Evolutionary conservation across 805 yeast genomes (phyloP).

Genomic region (Pichia kluyveri): DNA sequence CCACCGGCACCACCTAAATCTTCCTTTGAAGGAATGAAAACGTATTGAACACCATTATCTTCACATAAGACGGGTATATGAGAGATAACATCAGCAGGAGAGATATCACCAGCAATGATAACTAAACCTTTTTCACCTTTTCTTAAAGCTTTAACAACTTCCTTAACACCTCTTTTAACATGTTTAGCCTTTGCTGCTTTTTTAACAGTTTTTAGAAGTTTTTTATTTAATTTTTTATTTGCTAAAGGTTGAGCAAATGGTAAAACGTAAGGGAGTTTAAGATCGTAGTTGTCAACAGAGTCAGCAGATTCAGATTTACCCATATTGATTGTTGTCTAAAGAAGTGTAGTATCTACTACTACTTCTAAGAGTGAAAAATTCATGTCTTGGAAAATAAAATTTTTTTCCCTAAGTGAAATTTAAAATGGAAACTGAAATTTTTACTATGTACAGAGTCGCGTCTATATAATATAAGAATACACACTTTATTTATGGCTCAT

Average conservation of each 20-base stretch:
- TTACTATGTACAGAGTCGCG: background rate
- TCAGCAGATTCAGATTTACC: slow-evolving; percentile 44
- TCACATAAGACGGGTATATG: slow-evolving; percentile 97
- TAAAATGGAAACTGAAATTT: too few species aligned
- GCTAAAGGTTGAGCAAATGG: slow-evolving; percentile 95
- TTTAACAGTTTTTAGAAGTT: slow-evolving; percentile 89
- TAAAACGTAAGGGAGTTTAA: slow-evolving; percentile 79
- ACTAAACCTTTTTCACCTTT: slow-evolving; percentile 98
- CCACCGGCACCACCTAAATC: slow-evolving; percentile 99
- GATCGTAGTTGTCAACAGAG: slow-evolving; percentile 72
- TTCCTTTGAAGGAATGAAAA: slow-evolving; percentile 94
- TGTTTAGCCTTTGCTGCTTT: slow-evolving; percentile 98
- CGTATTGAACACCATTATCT: slow-evolving; percentile 82
- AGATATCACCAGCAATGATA: slow-evolving; percentile 94
- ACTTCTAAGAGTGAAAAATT: background rate
- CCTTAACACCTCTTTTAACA: slow-evolving; percentile 97
- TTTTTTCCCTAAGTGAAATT: background rate
- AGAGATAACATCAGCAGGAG: slow-evolving; percentile 94
- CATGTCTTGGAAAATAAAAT: background rate
- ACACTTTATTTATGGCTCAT: too few species aligned
- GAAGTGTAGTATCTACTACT: background rate
- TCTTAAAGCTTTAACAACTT: slow-evolving; percentile 94
- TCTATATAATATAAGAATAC: background rate
- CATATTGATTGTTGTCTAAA: slow-evolving; percentile 18
- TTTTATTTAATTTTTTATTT: slow-evolving; percentile 89